A percentile compares a stretch with the other conserved stretches of the same genome.
phyloP scores from a whole-genome alignment of 495 filamentous ascomycete genomes.

The Trichocladium uniseriatum region DNA sequence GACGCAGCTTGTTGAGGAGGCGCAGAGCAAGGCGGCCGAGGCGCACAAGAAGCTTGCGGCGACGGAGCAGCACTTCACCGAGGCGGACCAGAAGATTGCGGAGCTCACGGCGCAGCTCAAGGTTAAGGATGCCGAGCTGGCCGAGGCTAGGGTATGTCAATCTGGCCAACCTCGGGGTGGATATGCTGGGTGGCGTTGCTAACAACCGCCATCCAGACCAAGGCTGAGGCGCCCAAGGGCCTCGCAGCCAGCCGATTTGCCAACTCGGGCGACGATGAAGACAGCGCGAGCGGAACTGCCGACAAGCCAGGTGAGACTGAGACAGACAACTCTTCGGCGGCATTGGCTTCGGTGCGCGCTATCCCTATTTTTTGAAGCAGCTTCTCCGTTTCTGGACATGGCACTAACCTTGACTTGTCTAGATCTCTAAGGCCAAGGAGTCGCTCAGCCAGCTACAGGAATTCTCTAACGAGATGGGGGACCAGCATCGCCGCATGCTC shows the following conservation, averaged over 20 bases:
- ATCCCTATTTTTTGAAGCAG: constrained; percentile 16
- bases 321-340: constrained; percentile 45
- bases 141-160: constrained; percentile 40
- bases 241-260: constrained; percentile 40
- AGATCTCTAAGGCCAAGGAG: constrained; percentile 43
- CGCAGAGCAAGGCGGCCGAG: constrained; percentile 32
- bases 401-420: constrained; percentile 5
- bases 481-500: constrained; percentile 36
- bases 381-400: neutral
- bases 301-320: constrained; percentile 37
- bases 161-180: neutral
- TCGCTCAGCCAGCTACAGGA: constrained; percentile 37
- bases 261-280: constrained; percentile 15
- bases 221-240: constrained; percentile 28
- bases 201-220: constrained; percentile 17
- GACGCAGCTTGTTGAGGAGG: constrained; percentile 41
- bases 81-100: constrained; percentile 33
- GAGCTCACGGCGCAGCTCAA: constrained; percentile 40
- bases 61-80: constrained; percentile 11
- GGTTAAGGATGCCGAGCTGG: constrained; percentile 46
- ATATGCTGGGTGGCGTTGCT: neutral
- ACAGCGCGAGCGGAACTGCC: constrained; percentile 15
- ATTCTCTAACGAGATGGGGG: constrained; percentile 40
- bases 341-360: constrained; percentile 48
- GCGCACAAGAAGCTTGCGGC: constrained; percentile 24